Percentiles rank a stretch among this genome's conserved stretches.
phyloP scores from a whole-genome alignment of 345 rosid species.

The Brassica rapa region DNA sequence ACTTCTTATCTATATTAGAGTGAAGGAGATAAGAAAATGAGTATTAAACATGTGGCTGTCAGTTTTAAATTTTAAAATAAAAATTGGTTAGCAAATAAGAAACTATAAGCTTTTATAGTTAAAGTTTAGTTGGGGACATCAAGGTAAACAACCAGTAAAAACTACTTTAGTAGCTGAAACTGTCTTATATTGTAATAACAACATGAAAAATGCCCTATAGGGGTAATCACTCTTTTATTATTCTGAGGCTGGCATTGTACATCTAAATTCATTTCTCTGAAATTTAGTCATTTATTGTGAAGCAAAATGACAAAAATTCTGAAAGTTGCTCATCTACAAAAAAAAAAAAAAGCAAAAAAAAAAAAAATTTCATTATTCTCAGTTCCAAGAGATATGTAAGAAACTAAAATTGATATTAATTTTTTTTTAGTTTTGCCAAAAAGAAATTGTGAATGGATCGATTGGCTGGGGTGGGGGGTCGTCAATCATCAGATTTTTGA shows the following conservation, averaged over 20 bases:
- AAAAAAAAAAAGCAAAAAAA: neutral
- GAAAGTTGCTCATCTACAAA: slow-evolving; percentile 29
- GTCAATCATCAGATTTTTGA: slow-evolving; percentile 26
- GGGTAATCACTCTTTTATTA: too few species aligned
- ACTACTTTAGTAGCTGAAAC: too few species aligned
- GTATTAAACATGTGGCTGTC: too few species aligned
- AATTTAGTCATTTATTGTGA: neutral
- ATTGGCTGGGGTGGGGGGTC: neutral
- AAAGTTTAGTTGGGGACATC: too few species aligned
- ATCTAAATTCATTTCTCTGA: neutral
- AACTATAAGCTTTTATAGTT: too few species aligned
- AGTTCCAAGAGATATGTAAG: slow-evolving; percentile 10
- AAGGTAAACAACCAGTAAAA: too few species aligned
- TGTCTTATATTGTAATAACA: too few species aligned
- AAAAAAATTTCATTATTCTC: slow-evolving; percentile 9
- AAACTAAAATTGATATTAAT: neutral
- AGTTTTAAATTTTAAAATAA: too few species aligned
- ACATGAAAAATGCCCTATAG: too few species aligned
- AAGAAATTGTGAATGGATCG: slow-evolving; percentile 1
- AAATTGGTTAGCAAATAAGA: too few species aligned
- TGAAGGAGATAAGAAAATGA: too few species aligned
- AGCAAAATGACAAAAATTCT: slow-evolving; percentile 16
- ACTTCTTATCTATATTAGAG: too few species aligned
- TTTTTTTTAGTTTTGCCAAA: neutral
- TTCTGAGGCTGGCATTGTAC: neutral